A percentile compares a stretch with the other conserved stretches of the same genome.
Conservation (phyloP, 495 filamentous ascomycete genomes). For the Penicillium canescens region DNA sequence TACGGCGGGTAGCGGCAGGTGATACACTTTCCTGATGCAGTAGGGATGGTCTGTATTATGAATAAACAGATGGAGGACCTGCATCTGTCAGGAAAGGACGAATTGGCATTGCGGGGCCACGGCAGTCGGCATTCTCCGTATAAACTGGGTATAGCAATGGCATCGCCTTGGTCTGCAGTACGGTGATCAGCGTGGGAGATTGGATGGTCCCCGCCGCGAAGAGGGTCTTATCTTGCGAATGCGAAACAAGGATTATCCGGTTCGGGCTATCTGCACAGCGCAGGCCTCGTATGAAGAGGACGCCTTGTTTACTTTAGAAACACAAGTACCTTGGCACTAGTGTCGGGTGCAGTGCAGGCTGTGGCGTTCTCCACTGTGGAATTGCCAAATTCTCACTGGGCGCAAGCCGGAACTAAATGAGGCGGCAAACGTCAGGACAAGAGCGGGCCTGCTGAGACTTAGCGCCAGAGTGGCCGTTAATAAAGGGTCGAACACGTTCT, state of each 20-base stretch:
- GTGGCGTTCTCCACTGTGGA: constrained; percentile 5
- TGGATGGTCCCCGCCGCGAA: neutral
- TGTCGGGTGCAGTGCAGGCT: neutral
- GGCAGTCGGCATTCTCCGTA: constrained; percentile 1
- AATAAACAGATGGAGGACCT: neutral
- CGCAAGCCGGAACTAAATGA: neutral
- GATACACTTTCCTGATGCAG: neutral
- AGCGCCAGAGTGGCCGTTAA: no score
- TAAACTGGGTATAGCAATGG: neutral
- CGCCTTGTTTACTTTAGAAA: neutral
- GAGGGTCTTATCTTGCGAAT: neutral
- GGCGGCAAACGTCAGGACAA: neutral
- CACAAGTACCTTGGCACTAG: neutral
- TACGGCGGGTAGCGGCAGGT: neutral
- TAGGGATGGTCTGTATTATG: neutral
- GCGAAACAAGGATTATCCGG: neutral
- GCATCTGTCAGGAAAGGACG: neutral
- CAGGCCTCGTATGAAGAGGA: no score
- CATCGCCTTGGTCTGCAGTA: neutral
- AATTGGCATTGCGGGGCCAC: neutral
- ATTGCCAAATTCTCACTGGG: neutral
- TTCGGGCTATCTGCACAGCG: neutral
- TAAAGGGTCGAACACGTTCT: neutral
- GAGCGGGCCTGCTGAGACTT: no score
- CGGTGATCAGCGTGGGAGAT: neutral